Evolutionary conservation across 2,329 filamentous ascomycete genomes (phyloP), one percentile per base, ranked within the genome.

Genomic region (Graphilbum sp.): DNA sequence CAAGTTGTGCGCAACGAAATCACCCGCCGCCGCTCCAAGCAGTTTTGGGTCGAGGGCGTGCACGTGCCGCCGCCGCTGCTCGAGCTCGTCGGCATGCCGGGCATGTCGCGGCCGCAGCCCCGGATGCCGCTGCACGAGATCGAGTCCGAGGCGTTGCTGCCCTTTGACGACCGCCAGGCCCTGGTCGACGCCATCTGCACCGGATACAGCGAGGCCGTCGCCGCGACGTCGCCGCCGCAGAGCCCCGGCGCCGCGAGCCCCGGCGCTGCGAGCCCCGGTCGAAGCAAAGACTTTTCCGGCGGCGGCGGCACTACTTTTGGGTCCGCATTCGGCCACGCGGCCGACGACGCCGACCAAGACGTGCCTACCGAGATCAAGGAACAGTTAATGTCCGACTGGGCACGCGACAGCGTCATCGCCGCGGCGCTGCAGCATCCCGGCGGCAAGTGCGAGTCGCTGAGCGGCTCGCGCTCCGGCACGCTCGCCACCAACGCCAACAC

Each of bases 381-480:
- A 44, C 71, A 83, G 46, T 82, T 95, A 70, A 61, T 85, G 41
- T 64, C 71, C 17, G 72, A 82, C 35, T 95, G 88, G 88, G 79
- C 75, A 30, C 76, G 77, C 50, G 86, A 93, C 18, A 59, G 64
- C 13, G 81, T 80, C 24, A 61, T 90, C 37, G 70, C 76, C 11
- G 66, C 72, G 29, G 67, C 83, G 35, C 44, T 43, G 37, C 44
- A 43, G 37, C 74, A 80, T 42, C 73, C 81, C 39, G 71, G 66
- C 36, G 76, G 76, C 48, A 82, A 78, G 48, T 73, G 81, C 0
- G 71, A 72, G 12, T 93, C 85, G 4, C 61, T 92, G 39, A 81
- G 66, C 38, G 85, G 84, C 18, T 92, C 85, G 3, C 75, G 72
- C 45, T 67, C 71, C 2, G 78, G 72, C 32, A 81, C 72, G 11